These are phyloP conservation scores for Claviceps sp. DNA, from an alignment of 2,329 filamentous ascomycete species.

Conservation along the genomic window DNA sequence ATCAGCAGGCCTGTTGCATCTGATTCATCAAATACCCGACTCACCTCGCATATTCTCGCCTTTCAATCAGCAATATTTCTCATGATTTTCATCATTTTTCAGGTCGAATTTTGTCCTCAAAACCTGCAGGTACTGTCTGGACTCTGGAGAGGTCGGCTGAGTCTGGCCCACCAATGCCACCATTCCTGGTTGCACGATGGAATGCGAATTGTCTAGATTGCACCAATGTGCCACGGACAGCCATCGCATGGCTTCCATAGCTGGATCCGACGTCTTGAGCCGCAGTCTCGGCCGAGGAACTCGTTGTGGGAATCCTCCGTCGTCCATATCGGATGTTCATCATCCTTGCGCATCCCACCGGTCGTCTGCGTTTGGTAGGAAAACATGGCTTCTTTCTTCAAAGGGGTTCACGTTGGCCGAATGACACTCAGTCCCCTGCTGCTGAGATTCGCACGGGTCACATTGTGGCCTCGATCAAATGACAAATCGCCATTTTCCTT, in stretches of 20 bases:
- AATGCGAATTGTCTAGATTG: background rate
- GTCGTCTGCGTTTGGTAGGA: background rate
- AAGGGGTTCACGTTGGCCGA: no score
- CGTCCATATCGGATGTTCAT: background rate
- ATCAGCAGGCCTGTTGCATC: constrained; percentile 3
- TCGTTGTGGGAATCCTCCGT: background rate
- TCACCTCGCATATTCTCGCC: background rate
- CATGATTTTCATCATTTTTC: no score
- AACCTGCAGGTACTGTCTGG: background rate
- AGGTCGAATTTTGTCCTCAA: no score
- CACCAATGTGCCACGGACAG: background rate
- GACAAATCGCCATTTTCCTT: background rate
- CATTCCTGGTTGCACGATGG: background rate
- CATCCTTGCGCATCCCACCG: background rate
- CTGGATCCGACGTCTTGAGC: background rate
- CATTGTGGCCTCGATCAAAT: background rate
- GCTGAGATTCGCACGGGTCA: background rate
- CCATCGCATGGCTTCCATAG: background rate
- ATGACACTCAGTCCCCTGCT: background rate
- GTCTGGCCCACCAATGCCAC: background rate
- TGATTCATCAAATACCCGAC: background rate
- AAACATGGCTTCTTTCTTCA: background rate
- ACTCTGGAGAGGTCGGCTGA: background rate
- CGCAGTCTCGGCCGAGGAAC: background rate
- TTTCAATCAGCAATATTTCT: background rate